Evolutionary conservation across 495 filamentous ascomycete genomes (phyloP).

Genomic region (Penicillium arizonense): DNA sequence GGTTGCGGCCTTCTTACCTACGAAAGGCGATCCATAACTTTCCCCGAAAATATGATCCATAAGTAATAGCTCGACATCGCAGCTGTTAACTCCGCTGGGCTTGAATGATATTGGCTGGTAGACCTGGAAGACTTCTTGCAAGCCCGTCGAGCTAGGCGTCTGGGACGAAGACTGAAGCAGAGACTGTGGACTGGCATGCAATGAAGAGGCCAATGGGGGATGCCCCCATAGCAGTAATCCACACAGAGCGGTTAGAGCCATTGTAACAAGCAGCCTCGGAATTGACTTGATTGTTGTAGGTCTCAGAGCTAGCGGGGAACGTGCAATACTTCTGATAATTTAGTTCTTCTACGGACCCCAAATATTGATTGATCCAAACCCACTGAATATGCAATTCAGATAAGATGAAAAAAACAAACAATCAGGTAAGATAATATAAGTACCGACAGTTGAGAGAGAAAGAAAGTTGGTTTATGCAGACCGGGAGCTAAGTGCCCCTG

Average conservation of each 20-base stretch:
- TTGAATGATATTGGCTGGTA: conserved; percentile 57
- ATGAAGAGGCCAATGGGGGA: not conserved
- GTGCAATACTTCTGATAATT: too few species aligned
- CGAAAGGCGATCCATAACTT: conserved; percentile 77
- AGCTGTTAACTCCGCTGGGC: conserved; percentile 42
- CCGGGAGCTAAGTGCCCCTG: not conserved
- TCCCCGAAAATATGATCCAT: conserved; percentile 73
- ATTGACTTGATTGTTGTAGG: not conserved
- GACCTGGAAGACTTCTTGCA: conserved; percentile 65
- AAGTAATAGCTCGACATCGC: conserved; percentile 49
- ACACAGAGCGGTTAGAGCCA: not conserved
- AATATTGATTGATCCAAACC: too few species aligned
- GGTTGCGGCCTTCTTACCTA: conserved; percentile 51
- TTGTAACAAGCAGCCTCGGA: not conserved
- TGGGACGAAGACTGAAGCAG: not conserved
- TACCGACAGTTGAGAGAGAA: too few species aligned
- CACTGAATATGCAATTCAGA: too few species aligned
- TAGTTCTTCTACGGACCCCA: too few species aligned
- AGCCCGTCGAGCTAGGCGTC: conserved; percentile 9
- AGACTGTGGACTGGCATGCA: not conserved
- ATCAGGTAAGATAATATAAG: too few species aligned
- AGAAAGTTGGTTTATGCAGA: too few species aligned
- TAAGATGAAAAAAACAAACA: too few species aligned
- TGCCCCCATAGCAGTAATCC: not conserved
- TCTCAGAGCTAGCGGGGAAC: not conserved